Evolutionary conservation across 1,284 basidiomycete species (phyloP), one percentile per base, ranked within the genome.

Genomic region (Volvariella surrecta): DNA sequence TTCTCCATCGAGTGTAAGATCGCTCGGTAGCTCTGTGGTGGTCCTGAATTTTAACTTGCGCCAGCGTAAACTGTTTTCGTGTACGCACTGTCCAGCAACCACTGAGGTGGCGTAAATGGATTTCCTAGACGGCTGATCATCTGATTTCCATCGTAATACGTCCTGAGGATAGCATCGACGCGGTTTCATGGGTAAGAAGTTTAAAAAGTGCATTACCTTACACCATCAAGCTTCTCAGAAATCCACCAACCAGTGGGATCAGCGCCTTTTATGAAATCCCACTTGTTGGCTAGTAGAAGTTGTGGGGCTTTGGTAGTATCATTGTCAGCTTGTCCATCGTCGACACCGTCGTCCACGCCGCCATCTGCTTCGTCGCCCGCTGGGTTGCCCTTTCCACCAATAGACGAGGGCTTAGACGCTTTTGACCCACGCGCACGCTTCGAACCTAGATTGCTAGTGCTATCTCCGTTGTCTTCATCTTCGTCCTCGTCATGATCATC

Each of bases 191-290:
- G 31, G 13, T 20, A 43, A 16, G 34, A 21, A 42, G 28, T 48
- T 17, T 16, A 42, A 28, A 20, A 35, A 30, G 13, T 15, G 24
- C 46, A 65, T n/a, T 49, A 73, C 70, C 70, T 59, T 32, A 79
- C 75, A 42, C 76, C 75, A 54, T 77, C 74, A 43, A 79, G 56
- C 52, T 79, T 82, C 54, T 84, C 80, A 17, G 76, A 79, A 20
- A 82, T 69, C 78, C 78, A 82, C 74, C 75, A 82, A 0, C 74
- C 76, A 8, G 69, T 71, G 0, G 78, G 79, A 51, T 82, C 78
- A 35, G 64, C 60, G 0, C 73, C 74, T 8, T 55, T 70, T 10
- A 74, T 71, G 4, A 77, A 45, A 45, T 75, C 74, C 74, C 77
- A 82, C 45, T 76, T 76, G 46, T 73, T 70, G 1, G 79, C 80